Percentiles rank a stretch among this genome's conserved stretches.
Evolutionary conservation across 805 yeast genomes (phyloP).

Genomic region (Hyphopichia homilentoma): DNA sequence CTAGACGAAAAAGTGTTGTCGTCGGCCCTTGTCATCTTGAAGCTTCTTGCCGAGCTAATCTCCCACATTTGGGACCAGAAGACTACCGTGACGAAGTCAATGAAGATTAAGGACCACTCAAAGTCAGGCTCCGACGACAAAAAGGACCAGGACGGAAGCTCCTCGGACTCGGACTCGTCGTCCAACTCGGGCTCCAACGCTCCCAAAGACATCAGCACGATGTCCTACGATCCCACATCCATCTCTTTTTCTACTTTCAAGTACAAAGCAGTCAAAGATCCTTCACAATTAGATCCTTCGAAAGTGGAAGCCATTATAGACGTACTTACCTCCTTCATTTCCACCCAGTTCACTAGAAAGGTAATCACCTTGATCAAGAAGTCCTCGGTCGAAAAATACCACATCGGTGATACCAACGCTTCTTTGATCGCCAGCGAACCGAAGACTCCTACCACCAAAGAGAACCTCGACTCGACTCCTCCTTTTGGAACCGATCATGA

Average conservation of each 20-base stretch:
- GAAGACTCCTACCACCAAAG: slow-evolving; percentile 1
- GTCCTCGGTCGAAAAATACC: neutral
- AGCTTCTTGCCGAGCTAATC: slow-evolving; percentile 26
- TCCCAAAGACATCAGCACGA: neutral
- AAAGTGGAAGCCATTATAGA: slow-evolving; percentile 1
- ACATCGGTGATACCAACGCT: neutral
- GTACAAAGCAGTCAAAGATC: neutral
- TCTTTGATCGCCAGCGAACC: neutral
- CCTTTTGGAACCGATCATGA: slow-evolving; percentile 6
- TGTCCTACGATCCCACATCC: neutral
- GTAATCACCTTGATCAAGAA: slow-evolving; percentile 1
- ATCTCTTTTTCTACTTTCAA: neutral
- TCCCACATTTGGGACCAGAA: slow-evolving; percentile 26
- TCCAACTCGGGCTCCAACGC: too few species aligned
- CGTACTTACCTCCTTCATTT: neutral
- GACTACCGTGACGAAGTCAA: slow-evolving; percentile 5
- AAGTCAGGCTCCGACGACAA: slow-evolving; percentile 76
- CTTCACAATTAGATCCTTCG: neutral
- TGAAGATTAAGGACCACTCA: slow-evolving; percentile 64
- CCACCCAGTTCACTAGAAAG: neutral
- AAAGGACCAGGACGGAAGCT: too few species aligned
- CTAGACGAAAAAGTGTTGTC: slow-evolving; percentile 25
- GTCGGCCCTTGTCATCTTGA: slow-evolving; percentile 29
- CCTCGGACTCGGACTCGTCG: neutral
- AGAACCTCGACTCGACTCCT: neutral